Percentiles rank a stretch among this genome's conserved stretches.
Conservation (phyloP, 1,139 yeast genomes). For the Geotrichum phurueaensis region DNA sequence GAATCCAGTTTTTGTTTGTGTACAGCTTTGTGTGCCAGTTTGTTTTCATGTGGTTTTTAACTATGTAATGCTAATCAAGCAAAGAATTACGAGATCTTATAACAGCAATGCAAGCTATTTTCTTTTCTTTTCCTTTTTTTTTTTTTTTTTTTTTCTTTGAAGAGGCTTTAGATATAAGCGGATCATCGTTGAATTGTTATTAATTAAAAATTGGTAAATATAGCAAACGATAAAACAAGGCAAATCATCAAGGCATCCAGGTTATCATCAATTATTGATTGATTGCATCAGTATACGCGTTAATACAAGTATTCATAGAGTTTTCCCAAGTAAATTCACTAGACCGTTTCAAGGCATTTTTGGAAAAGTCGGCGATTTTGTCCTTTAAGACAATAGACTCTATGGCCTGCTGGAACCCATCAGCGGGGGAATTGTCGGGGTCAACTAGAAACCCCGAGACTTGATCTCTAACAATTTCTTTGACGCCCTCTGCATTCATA, state of each 20-base stretch:
- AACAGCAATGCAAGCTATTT: background rate
- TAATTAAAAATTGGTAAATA: too few relatives aligned
- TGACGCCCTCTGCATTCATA: slow-evolving; percentile 20
- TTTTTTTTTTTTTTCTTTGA: background rate
- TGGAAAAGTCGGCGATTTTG: slow-evolving; percentile 13
- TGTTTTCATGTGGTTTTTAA: slow-evolving; percentile 49
- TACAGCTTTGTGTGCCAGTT: slow-evolving; percentile 83
- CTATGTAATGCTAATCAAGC: background rate
- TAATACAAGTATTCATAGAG: slow-evolving; percentile 19
- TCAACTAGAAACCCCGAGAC: slow-evolving; percentile 17
- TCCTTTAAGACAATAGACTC: slow-evolving; percentile 11
- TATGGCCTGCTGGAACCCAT: slow-evolving; percentile 10
- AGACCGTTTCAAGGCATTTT: slow-evolving; percentile 16
- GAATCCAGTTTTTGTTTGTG: slow-evolving; percentile 79
- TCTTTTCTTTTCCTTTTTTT: background rate
- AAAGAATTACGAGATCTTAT: background rate
- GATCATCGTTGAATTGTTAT: background rate
- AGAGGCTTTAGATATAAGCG: background rate
- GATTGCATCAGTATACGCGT: slow-evolving; percentile 15
- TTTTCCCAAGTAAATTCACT: slow-evolving; percentile 18
- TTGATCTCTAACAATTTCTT: slow-evolving; percentile 16
- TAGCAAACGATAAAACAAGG: background rate
- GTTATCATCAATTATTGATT: background rate
- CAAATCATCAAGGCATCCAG: background rate
- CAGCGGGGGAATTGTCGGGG: slow-evolving; percentile 5